phyloP scores from a whole-genome alignment of 2,329 filamentous ascomycete genomes.

The Fusarium sulawesiense region DNA sequence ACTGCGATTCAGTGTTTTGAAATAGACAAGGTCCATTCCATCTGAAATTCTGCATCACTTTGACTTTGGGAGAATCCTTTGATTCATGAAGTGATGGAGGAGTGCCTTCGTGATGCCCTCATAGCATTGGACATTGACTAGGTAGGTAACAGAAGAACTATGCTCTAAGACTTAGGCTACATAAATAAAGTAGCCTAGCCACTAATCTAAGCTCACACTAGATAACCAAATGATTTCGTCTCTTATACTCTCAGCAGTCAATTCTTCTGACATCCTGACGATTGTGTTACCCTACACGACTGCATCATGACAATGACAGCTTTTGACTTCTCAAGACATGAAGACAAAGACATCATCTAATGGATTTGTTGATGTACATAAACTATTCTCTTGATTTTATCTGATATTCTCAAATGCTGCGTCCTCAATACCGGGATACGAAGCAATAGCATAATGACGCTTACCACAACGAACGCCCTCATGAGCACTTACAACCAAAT shows the following conservation, averaged over 20 bases:
- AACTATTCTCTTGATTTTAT: rapidly evolving
- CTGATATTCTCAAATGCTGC: too few relatives aligned
- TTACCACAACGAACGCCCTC: not conserved
- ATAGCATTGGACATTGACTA: not conserved
- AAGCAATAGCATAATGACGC: not conserved
- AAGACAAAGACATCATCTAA: not conserved
- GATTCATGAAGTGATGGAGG: not conserved
- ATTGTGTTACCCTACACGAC: slow-evolving; percentile 30
- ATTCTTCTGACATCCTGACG: not conserved
- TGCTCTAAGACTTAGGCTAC: not conserved
- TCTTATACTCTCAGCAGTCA: not conserved
- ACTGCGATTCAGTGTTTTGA: not conserved
- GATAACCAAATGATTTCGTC: not conserved
- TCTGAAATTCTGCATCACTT: not conserved
- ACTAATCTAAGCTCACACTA: not conserved
- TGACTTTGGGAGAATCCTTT: not conserved
- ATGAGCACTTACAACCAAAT: not conserved
- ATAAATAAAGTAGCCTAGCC: not conserved
- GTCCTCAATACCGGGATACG: not conserved
- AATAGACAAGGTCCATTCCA: not conserved
- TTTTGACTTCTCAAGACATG: not conserved
- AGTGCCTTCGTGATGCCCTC: not conserved
- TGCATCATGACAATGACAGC: not conserved
- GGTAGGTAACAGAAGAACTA: not conserved
- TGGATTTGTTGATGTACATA: not conserved